phyloP scores from a whole-genome alignment of 2,329 filamentous ascomycete species.

The Arachnomyces sp. region DNA sequence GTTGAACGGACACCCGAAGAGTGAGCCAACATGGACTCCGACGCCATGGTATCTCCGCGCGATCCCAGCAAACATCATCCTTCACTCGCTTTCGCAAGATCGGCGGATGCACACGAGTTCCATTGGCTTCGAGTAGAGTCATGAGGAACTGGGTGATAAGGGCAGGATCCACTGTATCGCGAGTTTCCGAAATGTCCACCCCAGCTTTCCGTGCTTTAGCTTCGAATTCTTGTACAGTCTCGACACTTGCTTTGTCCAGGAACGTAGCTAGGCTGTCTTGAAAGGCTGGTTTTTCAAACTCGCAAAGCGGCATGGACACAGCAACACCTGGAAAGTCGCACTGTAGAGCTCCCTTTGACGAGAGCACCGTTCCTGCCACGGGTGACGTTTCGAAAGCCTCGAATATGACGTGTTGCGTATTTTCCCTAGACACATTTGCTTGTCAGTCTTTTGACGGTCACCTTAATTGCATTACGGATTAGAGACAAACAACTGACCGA shows the following conservation, averaged over 20 bases:
- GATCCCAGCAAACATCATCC: constrained; percentile 50
- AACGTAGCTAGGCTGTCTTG: constrained; percentile 43
- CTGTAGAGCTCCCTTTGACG: constrained; percentile 42
- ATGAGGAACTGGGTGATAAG: constrained; percentile 55
- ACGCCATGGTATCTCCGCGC: constrained; percentile 50
- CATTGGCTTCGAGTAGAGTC: constrained; percentile 50
- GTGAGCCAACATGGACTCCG: constrained; percentile 55
- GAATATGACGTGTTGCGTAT: constrained; percentile 36
- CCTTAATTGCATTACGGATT: neutral
- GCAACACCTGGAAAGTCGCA: constrained; percentile 54
- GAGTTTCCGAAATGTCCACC: constrained; percentile 41
- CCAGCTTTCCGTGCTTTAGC: constrained; percentile 47
- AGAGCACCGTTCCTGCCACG: constrained; percentile 44
- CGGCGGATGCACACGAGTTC: constrained; percentile 28
- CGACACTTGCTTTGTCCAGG: constrained; percentile 48
- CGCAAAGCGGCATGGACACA: constrained; percentile 36
- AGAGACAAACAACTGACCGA: constrained; percentile 19
- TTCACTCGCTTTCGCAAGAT: constrained; percentile 50
- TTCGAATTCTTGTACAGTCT: constrained; percentile 47
- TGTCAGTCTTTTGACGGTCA: too few species aligned
- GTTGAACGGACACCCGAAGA: constrained; percentile 50
- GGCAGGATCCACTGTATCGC: constrained; percentile 50
- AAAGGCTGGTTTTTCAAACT: constrained; percentile 37
- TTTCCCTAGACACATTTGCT: constrained; percentile 9
- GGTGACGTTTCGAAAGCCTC: constrained; percentile 57